These are phyloP conservation scores for Nothopassalora personata DNA, from an alignment of 2,329 filamentous ascomycete genomes.

Conservation along the genomic window DNA sequence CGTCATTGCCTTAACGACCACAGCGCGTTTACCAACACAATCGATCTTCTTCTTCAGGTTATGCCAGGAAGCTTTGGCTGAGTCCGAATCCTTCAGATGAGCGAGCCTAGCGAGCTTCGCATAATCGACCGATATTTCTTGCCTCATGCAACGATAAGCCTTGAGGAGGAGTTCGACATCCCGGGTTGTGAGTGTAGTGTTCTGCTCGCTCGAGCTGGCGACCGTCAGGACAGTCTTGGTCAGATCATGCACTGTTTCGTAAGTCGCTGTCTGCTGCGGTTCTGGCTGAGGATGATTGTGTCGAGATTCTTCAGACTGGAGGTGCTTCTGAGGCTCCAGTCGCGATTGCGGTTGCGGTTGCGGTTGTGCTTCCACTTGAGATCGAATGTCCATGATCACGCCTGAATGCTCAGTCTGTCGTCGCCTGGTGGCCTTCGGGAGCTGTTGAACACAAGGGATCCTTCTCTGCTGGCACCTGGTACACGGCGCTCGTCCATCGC, in stretches of 20 bases:
- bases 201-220: background rate
- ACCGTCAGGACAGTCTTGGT: background rate
- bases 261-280: background rate
- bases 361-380: background rate
- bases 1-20: background rate
- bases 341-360: background rate
- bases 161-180: slow-evolving; percentile 17
- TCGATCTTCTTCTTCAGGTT: slow-evolving; percentile 5
- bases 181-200: slow-evolving; percentile 8
- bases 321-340: too few species aligned
- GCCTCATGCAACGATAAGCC: slow-evolving; percentile 14
- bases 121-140: slow-evolving; percentile 31
- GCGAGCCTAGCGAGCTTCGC: slow-evolving; percentile 33
- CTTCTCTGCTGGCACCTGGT: background rate
- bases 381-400: too few species aligned
- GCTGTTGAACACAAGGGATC: background rate
- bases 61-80: slow-evolving; percentile 29
- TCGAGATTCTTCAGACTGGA: too few species aligned
- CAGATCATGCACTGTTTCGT: background rate
- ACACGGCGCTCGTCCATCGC: background rate
- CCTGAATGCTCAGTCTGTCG: background rate
- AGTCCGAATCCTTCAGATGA: slow-evolving; percentile 35
- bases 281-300: background rate
- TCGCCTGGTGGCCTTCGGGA: background rate
- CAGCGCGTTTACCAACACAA: background rate